phyloP scores from a whole-genome alignment of 495 filamentous ascomycete species.

The Xylaria longipes region DNA sequence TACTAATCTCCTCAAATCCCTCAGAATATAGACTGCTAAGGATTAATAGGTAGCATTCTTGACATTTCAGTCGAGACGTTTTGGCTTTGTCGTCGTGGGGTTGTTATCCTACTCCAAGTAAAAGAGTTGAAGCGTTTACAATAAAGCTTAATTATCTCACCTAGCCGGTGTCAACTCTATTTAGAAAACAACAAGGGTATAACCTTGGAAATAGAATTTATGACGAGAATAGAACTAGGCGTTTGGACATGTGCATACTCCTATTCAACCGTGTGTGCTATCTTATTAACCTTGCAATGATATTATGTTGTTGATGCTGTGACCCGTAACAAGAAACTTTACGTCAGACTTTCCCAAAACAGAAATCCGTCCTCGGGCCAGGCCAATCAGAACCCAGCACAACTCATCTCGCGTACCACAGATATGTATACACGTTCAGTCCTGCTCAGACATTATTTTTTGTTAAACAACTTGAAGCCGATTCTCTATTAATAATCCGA shows the following conservation, averaged over 20 bases:
- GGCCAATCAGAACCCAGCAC: constrained; percentile 14
- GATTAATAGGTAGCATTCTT: no score
- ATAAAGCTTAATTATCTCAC: not conserved
- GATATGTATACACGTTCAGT: not conserved
- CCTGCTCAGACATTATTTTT: not conserved
- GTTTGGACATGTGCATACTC: not conserved
- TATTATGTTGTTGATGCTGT: not conserved
- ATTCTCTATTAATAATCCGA: no score
- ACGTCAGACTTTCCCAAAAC: constrained; percentile 24
- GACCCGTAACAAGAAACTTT: not conserved
- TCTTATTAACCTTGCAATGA: not conserved
- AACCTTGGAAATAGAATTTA: not conserved
- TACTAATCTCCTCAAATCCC: no score
- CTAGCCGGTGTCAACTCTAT: not conserved
- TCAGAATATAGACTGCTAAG: no score
- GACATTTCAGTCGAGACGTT: not conserved
- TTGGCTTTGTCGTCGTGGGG: not conserved
- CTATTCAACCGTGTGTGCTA: not conserved
- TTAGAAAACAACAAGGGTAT: not conserved
- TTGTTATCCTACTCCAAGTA: not conserved
- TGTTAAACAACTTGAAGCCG: no score
- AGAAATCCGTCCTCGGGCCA: not conserved
- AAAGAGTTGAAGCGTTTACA: not conserved
- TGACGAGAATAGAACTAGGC: not conserved
- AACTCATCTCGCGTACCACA: not conserved